A percentile compares a stretch with the other conserved stretches of the same genome.
phyloP scores from a whole-genome alignment of 805 yeast species.

The Ogataea dorogensis region DNA sequence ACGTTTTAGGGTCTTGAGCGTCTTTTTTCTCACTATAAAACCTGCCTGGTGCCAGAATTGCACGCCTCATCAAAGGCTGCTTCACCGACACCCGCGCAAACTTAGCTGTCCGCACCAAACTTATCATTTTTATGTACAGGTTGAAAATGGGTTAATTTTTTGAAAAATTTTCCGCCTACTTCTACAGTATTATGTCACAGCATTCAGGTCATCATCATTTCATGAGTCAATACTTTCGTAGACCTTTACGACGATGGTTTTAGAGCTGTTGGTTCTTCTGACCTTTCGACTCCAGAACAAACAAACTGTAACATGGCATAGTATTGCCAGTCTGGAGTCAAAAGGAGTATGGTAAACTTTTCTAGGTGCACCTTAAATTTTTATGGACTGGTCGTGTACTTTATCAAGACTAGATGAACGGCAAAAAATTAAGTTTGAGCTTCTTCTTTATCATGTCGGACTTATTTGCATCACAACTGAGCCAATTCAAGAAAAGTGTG shows the following conservation, averaged over 20 bases:
- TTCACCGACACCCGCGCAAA: constrained; percentile 2
- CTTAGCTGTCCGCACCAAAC: constrained; percentile 9
- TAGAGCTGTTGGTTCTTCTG: constrained; percentile 57
- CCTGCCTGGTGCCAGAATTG: constrained; percentile 12
- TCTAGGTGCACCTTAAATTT: not conserved
- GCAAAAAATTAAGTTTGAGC: constrained; percentile 3
- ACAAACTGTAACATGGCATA: constrained; percentile 27
- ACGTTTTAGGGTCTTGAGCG: constrained; percentile 36
- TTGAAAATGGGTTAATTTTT: constrained; percentile 1
- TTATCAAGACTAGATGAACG: too few relatives aligned
- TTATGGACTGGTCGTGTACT: constrained; percentile 10
- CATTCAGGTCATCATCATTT: constrained; percentile 94
- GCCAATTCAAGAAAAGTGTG: constrained; percentile 62
- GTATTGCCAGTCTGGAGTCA: constrained; percentile 7
- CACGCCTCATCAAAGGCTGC: not conserved
- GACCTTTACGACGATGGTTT: constrained; percentile 99
- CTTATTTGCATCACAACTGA: constrained; percentile 44
- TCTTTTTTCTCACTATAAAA: constrained; percentile 25
- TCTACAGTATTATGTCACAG: constrained; percentile 55
- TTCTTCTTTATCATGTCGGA: constrained; percentile 27
- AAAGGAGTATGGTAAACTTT: constrained; percentile 4
- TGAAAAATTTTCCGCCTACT: constrained; percentile 9
- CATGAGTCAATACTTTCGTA: constrained; percentile 76
- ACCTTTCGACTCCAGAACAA: constrained; percentile 16
- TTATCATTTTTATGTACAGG: constrained; percentile 12